Evolutionary conservation across 139 green algal species (phyloP).

Genomic region (Coelastrella sp.): DNA sequence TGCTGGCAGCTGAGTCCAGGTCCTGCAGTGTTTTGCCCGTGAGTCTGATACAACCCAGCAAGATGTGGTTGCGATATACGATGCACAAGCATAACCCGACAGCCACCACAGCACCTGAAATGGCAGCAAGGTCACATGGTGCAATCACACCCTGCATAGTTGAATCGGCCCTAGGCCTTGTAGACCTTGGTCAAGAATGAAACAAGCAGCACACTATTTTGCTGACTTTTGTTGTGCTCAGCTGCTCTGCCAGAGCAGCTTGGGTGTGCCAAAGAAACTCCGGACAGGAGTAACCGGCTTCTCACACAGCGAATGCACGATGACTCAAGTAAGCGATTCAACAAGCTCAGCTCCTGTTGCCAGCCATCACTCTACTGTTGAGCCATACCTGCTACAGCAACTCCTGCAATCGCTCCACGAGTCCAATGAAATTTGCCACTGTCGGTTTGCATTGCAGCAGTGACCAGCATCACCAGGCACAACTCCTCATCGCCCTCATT

Average conservation of each 20-base stretch:
- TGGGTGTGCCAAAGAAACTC: no score
- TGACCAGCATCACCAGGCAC: conserved; percentile 32
- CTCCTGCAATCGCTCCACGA: neutral
- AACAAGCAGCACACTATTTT: no score
- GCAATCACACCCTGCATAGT: neutral
- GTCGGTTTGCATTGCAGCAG: neutral
- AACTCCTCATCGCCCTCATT: conserved; percentile 16
- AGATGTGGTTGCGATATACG: neutral
- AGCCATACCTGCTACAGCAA: conserved; percentile 23
- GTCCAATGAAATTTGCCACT: neutral
- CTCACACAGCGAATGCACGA: no score
- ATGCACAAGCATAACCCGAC: neutral
- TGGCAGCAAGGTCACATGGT: neutral
- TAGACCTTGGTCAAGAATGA: no score
- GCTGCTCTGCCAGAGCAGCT: no score
- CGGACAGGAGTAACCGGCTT: no score
- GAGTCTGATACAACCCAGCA: conserved; percentile 24
- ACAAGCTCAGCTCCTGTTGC: no score
- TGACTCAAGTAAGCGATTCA: no score
- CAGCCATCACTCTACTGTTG: no score
- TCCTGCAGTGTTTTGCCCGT: neutral
- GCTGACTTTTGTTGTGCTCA: no score
- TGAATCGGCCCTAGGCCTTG: no score
- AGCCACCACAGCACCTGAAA: conserved; percentile 11
- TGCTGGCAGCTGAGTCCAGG: neutral